Conservation (phyloP, 2,329 filamentous ascomycete species). For the Orbilia blumenaviensis region DNA sequence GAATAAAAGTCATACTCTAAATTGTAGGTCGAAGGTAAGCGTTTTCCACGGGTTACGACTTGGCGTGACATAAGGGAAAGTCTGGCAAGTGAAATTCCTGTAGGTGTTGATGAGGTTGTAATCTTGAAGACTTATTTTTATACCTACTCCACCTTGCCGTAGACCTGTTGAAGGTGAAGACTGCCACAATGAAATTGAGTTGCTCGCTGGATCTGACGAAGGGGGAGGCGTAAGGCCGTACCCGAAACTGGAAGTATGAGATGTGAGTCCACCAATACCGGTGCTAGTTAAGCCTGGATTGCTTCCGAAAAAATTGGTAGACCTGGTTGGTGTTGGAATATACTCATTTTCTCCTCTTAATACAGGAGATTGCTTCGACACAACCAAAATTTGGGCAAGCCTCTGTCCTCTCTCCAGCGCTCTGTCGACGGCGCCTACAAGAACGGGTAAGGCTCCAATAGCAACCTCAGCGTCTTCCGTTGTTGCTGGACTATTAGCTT, state of each 20-base stretch:
- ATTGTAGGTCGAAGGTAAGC: constrained; percentile 41
- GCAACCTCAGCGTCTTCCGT: background rate
- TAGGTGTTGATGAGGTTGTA: constrained; percentile 37
- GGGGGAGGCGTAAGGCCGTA: background rate
- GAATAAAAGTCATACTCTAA: constrained; percentile 34
- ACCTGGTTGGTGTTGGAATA: background rate
- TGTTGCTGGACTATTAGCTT: background rate
- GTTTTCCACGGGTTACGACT: constrained; percentile 32
- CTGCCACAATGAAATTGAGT: constrained; percentile 30
- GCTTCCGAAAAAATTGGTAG: background rate
- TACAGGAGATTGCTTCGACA: constrained; percentile 9
- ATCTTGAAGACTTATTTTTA: constrained; percentile 30
- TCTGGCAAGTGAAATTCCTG: constrained; percentile 27
- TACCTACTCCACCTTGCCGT: background rate
- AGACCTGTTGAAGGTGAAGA: constrained; percentile 33
- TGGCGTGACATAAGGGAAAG: constrained; percentile 29
- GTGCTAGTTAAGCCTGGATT: background rate
- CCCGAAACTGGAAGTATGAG: background rate
- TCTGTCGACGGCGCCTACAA: constrained; percentile 6
- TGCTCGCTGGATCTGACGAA: background rate
- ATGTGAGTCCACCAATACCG: background rate
- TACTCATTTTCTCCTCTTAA: constrained; percentile 33
- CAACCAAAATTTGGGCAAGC: constrained; percentile 22
- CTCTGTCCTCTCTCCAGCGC: constrained; percentile 18
- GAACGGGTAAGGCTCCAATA: background rate